These are phyloP conservation scores for Xylariaceae sp. DNA, from an alignment of 2,329 filamentous ascomycete genomes.

Conservation along the genomic window DNA sequence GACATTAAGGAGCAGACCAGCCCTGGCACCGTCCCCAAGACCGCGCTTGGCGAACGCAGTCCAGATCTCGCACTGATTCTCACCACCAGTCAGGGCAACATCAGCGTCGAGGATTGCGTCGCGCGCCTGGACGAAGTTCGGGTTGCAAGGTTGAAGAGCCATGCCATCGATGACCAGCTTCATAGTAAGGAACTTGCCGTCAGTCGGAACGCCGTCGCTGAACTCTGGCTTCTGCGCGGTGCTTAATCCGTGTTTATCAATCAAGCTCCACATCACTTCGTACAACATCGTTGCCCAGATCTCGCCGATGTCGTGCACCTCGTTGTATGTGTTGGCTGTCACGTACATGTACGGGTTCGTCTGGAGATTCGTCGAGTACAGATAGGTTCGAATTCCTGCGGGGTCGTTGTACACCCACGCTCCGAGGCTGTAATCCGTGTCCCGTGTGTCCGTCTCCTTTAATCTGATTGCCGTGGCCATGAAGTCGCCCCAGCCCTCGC, in stretches of 20 bases:
- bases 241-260: slow-evolving; percentile 48
- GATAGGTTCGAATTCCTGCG: slow-evolving; percentile 40
- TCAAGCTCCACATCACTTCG: slow-evolving; percentile 50
- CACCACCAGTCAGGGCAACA: slow-evolving; percentile 42
- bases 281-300: slow-evolving; percentile 50
- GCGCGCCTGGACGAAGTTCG: slow-evolving; percentile 44
- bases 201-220: slow-evolving; percentile 41
- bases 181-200: slow-evolving; percentile 46
- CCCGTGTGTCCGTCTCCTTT: slow-evolving; percentile 40
- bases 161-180: slow-evolving; percentile 47
- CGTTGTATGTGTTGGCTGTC: slow-evolving; percentile 34
- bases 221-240: slow-evolving; percentile 36
- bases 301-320: slow-evolving; percentile 42
- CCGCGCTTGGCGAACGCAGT: slow-evolving; percentile 48
- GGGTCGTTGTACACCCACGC: slow-evolving; percentile 40
- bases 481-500: slow-evolving; percentile 50
- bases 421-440: slow-evolving; percentile 43
- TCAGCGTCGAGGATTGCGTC: slow-evolving; percentile 51
- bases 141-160: slow-evolving; percentile 49
- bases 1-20: slow-evolving; percentile 1
- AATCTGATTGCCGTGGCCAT: slow-evolving; percentile 45
- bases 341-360: slow-evolving; percentile 45
- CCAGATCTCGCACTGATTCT: slow-evolving; percentile 47
- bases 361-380: slow-evolving; percentile 42
- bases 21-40: slow-evolving; percentile 35